phyloP scores from a whole-genome alignment of 768 basidiomycete species.

The Psilocybe cyanescens region DNA sequence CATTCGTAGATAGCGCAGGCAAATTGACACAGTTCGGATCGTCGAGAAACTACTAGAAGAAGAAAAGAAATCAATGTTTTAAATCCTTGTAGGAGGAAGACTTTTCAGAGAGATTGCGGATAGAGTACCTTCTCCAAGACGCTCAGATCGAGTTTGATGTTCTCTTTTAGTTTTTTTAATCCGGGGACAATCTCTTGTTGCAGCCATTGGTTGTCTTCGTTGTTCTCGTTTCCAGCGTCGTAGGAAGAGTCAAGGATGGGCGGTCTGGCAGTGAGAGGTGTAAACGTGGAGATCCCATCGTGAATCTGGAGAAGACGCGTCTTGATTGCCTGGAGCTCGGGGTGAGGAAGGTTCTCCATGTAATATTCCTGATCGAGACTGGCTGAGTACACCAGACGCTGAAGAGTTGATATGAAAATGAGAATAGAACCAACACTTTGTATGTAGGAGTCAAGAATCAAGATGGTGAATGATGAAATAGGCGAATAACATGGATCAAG shows the following conservation, averaged over 20 bases:
- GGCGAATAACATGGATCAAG: not conserved
- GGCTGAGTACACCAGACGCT: too few relatives aligned
- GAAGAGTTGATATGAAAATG: too few relatives aligned
- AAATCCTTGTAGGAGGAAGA: too few relatives aligned
- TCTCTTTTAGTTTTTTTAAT: slow-evolving; percentile 48
- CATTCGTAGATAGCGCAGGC: slow-evolving; percentile 71
- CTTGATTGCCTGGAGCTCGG: slow-evolving; percentile 34
- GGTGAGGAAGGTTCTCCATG: slow-evolving; percentile 26
- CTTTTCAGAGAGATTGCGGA: slow-evolving; percentile 1
- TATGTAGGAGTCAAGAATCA: not conserved
- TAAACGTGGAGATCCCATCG: slow-evolving; percentile 39
- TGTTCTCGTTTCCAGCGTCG: slow-evolving; percentile 31
- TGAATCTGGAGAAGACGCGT: slow-evolving; percentile 35
- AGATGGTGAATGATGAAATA: not conserved
- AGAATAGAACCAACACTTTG: not conserved
- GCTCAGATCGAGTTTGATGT: slow-evolving; percentile 48
- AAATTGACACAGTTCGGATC: slow-evolving; percentile 46
- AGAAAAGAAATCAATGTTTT: slow-evolving; percentile 7
- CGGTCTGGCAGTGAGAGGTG: slow-evolving; percentile 38
- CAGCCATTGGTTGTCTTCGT: slow-evolving; percentile 45
- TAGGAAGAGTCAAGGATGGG: slow-evolving; percentile 52
- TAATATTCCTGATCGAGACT: not conserved
- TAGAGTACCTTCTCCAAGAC: slow-evolving; percentile 45
- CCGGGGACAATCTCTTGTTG: slow-evolving; percentile 48
- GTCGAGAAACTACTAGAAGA: slow-evolving; percentile 65